Evolutionary conservation across 2,329 filamentous ascomycete genomes (phyloP).

Genomic region (Sclerotinia spermophila): DNA sequence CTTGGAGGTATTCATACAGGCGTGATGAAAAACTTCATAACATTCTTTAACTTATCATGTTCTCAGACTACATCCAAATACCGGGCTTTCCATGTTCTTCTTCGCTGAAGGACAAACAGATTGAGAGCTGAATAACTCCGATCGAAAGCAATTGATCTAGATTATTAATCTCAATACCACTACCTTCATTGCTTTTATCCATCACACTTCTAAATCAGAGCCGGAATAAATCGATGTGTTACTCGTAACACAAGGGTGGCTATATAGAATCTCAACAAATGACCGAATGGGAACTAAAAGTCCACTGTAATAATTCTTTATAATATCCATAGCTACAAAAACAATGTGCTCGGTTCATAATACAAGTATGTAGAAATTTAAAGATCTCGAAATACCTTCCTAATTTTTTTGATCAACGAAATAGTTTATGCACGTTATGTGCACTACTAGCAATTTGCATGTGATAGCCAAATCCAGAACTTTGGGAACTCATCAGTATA

Average conservation of each 20-base stretch:
- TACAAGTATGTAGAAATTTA: neutral
- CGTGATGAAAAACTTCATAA: neutral
- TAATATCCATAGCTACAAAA: neutral
- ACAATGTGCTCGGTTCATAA: no score
- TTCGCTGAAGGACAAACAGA: neutral
- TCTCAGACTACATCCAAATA: neutral
- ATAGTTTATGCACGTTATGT: neutral
- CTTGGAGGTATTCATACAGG: neutral
- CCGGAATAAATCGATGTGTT: no score
- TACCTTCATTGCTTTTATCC: neutral
- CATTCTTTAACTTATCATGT: neutral
- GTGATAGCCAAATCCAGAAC: neutral
- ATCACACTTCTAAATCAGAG: neutral
- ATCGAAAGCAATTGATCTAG: neutral
- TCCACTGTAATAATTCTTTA: no score
- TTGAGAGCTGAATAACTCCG: neutral
- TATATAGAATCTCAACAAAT: neutral
- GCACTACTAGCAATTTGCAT: neutral
- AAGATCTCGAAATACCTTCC: neutral
- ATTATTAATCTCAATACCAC: neutral
- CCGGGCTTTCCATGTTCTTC: neutral
- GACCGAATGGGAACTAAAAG: neutral
- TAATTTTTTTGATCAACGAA: neutral
- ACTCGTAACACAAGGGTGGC: no score
- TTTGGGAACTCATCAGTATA: accelerated